These are phyloP conservation scores for Cladophialophora yegresii DNA, from an alignment of 2,329 filamentous ascomycete genomes.

Conservation along the genomic window DNA sequence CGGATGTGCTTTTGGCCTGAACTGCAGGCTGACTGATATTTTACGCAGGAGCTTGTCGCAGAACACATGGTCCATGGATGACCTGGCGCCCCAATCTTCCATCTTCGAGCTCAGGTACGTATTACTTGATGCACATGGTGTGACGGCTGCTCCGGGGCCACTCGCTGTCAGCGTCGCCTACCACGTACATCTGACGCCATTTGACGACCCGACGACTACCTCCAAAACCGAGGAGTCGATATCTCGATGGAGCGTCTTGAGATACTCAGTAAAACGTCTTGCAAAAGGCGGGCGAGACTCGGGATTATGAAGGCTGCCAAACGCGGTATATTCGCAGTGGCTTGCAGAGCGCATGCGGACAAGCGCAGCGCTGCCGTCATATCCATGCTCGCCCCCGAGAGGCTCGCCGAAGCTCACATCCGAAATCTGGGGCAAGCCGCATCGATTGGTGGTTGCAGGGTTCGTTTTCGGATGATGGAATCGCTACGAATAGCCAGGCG, in stretches of 20 bases:
- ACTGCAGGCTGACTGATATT: conserved; percentile 16
- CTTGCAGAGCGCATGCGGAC: background rate
- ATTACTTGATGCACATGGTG: background rate
- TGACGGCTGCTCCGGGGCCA: background rate
- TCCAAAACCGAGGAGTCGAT: background rate
- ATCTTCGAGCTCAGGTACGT: background rate
- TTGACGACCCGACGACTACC: background rate
- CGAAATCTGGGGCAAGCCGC: conserved; percentile 6
- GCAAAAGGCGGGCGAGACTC: background rate
- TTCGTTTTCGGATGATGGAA: conserved; percentile 4
- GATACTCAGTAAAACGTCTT: background rate
- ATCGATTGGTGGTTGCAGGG: background rate
- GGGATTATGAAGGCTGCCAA: conserved; percentile 13
- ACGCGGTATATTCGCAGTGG: conserved; percentile 12
- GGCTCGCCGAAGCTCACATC: conserved; percentile 2
- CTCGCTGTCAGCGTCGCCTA: background rate
- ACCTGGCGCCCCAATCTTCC: background rate
- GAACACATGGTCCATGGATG: conserved; percentile 31
- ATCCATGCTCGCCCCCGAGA: background rate
- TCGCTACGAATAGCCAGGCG: background rate
- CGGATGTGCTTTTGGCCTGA: background rate
- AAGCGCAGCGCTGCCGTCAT: background rate
- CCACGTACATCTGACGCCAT: background rate
- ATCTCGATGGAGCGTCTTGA: background rate
- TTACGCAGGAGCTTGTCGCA: conserved; percentile 24